phyloP scores from a whole-genome alignment of 2,329 filamentous ascomycete genomes.

The Aspergillus sp. region DNA sequence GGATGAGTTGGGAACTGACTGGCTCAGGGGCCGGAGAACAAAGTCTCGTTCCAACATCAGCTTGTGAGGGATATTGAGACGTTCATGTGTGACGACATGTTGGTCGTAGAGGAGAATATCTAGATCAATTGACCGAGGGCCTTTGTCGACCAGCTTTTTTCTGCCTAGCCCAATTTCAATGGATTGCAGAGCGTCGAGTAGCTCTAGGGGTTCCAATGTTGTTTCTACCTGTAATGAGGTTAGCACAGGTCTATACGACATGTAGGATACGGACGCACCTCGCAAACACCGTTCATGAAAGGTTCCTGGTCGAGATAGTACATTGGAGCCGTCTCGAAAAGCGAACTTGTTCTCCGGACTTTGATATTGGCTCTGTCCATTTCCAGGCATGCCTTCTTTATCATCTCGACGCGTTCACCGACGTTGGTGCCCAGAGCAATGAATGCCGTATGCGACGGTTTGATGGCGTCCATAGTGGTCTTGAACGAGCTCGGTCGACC shows the following conservation, averaged over 20 bases:
- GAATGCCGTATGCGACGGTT: conserved; percentile 57
- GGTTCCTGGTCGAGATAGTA: conserved; percentile 85
- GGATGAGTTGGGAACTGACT: conserved; percentile 27
- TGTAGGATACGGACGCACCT: conserved; percentile 61
- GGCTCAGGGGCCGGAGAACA: conserved; percentile 78
- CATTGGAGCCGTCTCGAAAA: conserved; percentile 97
- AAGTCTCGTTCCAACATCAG: conserved; percentile 90
- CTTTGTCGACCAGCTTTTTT: conserved; percentile 85
- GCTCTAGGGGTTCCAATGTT: conserved; percentile 66
- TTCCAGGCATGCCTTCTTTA: conserved; percentile 76
- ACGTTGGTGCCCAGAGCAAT: conserved; percentile 92
- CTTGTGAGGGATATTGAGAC: conserved; percentile 80
- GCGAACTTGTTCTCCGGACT: conserved; percentile 75
- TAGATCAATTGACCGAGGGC: conserved; percentile 89
- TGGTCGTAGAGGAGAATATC: conserved; percentile 85
- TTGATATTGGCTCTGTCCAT: conserved; percentile 73
- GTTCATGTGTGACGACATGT: conserved; percentile 63
- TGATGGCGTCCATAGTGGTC: conserved; percentile 19
- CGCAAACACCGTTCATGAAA: conserved; percentile 90
- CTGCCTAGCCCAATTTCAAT: conserved; percentile 81
- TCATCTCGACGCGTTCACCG: conserved; percentile 78
- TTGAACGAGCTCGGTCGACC: conserved; percentile 10
- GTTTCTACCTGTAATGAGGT: conserved; percentile 69
- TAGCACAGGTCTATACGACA: neutral
- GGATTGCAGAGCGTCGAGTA: conserved; percentile 77